phyloP scores from a whole-genome alignment of 2,329 filamentous ascomycete species.

The Apiospora marii region DNA sequence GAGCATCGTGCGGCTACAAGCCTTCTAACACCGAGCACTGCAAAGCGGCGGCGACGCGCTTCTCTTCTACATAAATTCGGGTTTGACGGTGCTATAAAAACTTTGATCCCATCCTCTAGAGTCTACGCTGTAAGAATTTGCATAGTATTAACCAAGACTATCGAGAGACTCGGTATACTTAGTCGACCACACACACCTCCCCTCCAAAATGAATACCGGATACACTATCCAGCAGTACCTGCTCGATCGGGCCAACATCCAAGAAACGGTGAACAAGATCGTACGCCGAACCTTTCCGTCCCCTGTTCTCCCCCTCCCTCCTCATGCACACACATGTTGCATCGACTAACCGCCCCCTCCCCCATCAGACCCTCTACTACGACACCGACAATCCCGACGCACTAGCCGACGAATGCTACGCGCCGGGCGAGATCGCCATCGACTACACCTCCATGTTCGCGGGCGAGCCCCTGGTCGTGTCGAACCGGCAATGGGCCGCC shows the following conservation, averaged over 20 bases:
- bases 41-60: not conserved
- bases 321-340: no score
- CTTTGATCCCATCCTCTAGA: not conserved
- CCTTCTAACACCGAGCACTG: not conserved
- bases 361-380: conserved; percentile 36
- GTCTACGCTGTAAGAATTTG: not conserved
- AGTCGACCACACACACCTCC: conserved; percentile 7
- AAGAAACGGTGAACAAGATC: conserved; percentile 39
- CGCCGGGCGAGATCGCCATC: conserved; percentile 34
- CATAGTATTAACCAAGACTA: not conserved
- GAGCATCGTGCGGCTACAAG: not conserved
- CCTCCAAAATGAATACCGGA: conserved; percentile 36
- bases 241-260: conserved; percentile 44
- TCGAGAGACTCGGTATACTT: not conserved
- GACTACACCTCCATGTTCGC: conserved; percentile 44
- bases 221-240: conserved; percentile 41
- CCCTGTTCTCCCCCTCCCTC: not conserved
- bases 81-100: no score
- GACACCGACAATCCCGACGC: conserved; percentile 34
- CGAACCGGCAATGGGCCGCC: conserved; percentile 34
- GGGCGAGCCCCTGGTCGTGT: conserved; percentile 33
- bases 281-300: conserved; percentile 29
- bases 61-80: not conserved
- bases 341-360: not conserved
- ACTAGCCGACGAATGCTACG: conserved; percentile 39